These are phyloP conservation scores for Gloeophyllum trabeum DNA, from an alignment of 768 basidiomycete species.

Conservation along the genomic window DNA sequence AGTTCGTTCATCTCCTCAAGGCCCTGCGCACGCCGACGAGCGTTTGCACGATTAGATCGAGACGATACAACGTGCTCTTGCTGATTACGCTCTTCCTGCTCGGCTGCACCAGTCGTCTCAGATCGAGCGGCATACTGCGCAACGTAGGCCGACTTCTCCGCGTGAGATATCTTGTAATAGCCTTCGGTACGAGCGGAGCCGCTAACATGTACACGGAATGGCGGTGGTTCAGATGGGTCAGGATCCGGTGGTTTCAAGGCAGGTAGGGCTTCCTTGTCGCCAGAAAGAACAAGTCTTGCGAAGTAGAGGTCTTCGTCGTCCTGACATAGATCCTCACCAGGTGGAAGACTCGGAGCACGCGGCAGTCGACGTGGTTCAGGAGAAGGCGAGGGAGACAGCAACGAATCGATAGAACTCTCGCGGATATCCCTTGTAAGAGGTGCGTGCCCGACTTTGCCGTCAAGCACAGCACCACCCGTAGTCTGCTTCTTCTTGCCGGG, in stretches of 20 bases:
- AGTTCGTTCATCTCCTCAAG: constrained; percentile 93
- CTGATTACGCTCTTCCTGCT: constrained; percentile 33
- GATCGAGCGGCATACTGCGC: constrained; percentile 73
- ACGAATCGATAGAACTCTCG: constrained; percentile 18
- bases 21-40: constrained; percentile 82
- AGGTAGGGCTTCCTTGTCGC: constrained; percentile 17
- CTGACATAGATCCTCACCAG: constrained; percentile 46
- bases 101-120: constrained; percentile 26
- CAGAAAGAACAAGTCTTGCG: constrained; percentile 47
- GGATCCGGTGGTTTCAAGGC: constrained; percentile 14
- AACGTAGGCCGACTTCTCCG: constrained; percentile 86
- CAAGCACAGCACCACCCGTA: constrained; percentile 7
- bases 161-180: constrained; percentile 88
- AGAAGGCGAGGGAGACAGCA: constrained; percentile 41
- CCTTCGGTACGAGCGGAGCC: constrained; percentile 92
- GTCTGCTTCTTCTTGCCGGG: constrained; percentile 32
- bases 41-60: constrained; percentile 85
- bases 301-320: constrained; percentile 91
- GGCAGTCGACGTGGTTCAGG: constrained; percentile 24
- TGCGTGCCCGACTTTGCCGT: constrained; percentile 18
- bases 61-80: constrained; percentile 59
- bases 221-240: constrained; percentile 28
- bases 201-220: constrained; percentile 68
- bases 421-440: constrained; percentile 4
- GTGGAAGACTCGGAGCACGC: constrained; percentile 23